Evolutionary conservation across 148 eudicot species (phyloP).

Genomic region (Polygonum aviculare): DNA sequence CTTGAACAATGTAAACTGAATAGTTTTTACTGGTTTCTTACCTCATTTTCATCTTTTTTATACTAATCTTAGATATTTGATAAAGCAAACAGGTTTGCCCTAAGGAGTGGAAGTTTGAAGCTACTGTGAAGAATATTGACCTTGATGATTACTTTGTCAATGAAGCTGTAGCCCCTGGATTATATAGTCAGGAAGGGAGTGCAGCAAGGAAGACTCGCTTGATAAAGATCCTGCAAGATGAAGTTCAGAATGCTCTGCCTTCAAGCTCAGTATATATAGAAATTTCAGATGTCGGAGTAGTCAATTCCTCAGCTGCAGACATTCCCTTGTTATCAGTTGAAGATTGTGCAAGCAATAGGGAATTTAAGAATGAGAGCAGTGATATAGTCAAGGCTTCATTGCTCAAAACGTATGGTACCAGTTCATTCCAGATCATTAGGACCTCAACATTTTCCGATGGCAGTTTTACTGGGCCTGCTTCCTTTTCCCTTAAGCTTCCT

Average conservation of each 20-base stretch:
- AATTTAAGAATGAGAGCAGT: constrained; percentile 16
- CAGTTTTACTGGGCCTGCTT: constrained; percentile 27
- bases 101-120: constrained; percentile 56
- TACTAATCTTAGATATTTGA: constrained; percentile 32
- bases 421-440: constrained; percentile 34
- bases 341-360: constrained; percentile 19
- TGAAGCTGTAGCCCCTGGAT: constrained; percentile 18
- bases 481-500: constrained; percentile 67
- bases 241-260: constrained; percentile 53
- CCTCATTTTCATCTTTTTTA: neutral
- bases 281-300: constrained; percentile 18
- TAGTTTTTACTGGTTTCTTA: neutral
- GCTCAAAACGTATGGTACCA: constrained; percentile 52
- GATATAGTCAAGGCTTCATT: constrained; percentile 44
- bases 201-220: constrained; percentile 23
- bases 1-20: constrained; percentile 7
- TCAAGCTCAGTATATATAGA: constrained; percentile 23
- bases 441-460: constrained; percentile 30
- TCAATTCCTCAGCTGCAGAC: constrained; percentile 18
- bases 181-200: constrained; percentile 21
- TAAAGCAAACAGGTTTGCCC: constrained; percentile 67
- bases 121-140: constrained; percentile 47
- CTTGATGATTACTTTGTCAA: constrained; percentile 46
- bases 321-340: constrained; percentile 15
- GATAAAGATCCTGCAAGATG: constrained; percentile 50